Conservation (phyloP, 441 rosid genomes). For the Populus hybrid region DNA sequence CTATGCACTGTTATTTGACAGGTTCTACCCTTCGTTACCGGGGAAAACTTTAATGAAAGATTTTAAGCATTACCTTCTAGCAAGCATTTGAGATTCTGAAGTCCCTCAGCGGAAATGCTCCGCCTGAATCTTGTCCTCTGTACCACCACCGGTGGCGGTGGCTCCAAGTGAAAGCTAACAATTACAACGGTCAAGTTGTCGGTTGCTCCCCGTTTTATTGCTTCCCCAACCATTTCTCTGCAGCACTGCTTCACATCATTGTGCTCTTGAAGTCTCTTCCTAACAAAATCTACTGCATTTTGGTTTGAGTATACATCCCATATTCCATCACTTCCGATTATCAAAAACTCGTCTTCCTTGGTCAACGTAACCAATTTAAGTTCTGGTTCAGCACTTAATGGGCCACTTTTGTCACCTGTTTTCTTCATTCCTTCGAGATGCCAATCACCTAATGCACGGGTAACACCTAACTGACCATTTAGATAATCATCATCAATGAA, state of each 20-base stretch:
- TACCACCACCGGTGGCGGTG: constrained; percentile 39
- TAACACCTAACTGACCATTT: constrained; percentile 55
- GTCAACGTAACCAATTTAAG: constrained; percentile 46
- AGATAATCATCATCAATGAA: constrained; percentile 53
- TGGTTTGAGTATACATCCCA: constrained; percentile 68
- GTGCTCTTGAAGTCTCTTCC: constrained; percentile 57
- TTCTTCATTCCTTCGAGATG: constrained; percentile 65
- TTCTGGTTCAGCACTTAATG: constrained; percentile 70
- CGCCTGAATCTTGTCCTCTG: constrained; percentile 39
- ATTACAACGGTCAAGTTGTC: constrained; percentile 67
- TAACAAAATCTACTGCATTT: constrained; percentile 57
- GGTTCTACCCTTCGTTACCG: constrained; percentile 11
- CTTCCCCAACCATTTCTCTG: constrained; percentile 59
- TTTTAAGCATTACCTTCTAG: constrained; percentile 32
- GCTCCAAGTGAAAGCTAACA: constrained; percentile 58
- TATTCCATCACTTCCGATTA: constrained; percentile 63
- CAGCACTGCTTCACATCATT: constrained; percentile 60
- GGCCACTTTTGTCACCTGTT: constrained; percentile 38
- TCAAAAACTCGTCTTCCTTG: constrained; percentile 60
- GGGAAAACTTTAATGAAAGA: neutral
- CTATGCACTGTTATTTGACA: constrained; percentile 16
- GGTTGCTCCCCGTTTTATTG: constrained; percentile 41
- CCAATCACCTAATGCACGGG: constrained; percentile 74
- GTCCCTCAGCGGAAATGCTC: constrained; percentile 63
- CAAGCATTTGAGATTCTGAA: constrained; percentile 38